Evolutionary conservation across 1,284 basidiomycete species (phyloP), one percentile per base, ranked within the genome.

Genomic region (Fomes fomentarius): DNA sequence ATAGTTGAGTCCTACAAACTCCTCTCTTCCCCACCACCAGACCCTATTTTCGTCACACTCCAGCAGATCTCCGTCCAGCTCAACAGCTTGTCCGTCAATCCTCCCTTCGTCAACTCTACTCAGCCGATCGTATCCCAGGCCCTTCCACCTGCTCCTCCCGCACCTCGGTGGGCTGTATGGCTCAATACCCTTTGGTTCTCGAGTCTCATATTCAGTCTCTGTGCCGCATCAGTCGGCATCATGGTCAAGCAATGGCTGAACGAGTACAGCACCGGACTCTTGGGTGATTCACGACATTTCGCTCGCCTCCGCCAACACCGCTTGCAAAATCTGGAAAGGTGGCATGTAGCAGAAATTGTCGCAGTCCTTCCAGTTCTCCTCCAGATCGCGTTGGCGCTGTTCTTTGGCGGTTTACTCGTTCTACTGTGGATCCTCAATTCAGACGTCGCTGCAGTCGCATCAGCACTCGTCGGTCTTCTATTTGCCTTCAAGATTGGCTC

Each of bases 311-410:
- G 66, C 15, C 65, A 67, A 37, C 49, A 62, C 31, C 66, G 70
- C 21, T 57, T 55, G 14, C 64, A 69, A 30, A 66, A 65, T n/a
- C 56, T 70, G 7, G 46, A 60, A 4, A 55, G 51, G 26, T 73
- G 71, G 71, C 57, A 58, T 12, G 66, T 72, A 0, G 52, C 60
- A 11, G 57, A 55, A 9, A 64, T 69, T 11, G 61, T 72, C 14
- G 54, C 65, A 1, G 45, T 63, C 15, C 61, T 73, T 2, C 69
- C 70, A 0, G 38, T 68, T 4, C 56, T 72, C 9, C 58, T 72
- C n/a, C 66, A 72, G 41, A 39, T 63, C 15, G 61, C 71, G 0
- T 54, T 71, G 4, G 47, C 63, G 5, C 61, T 71, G 5, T 73
- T 72, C 58, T 64, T 71, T 22, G 57, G 54, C 3, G 72, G 72